phyloP scores from a whole-genome alignment of 805 yeast species.

The Suhomyces canberraensis region DNA sequence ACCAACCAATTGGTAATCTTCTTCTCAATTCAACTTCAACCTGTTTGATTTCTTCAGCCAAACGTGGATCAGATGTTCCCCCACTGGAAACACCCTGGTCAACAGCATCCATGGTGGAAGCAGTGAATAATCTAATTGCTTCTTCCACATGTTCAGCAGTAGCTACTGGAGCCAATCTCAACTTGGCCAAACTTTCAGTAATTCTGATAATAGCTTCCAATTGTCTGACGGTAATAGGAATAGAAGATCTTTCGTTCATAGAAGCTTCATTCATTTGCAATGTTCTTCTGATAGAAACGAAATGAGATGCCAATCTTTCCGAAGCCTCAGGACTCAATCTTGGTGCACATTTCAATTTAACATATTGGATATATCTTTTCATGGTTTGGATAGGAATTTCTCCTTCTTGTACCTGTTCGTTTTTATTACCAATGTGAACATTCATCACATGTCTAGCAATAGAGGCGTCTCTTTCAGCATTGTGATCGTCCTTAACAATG shows the following conservation, averaged over 20 bases:
- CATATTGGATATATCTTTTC: constrained; percentile 90
- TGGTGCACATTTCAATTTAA: constrained; percentile 90
- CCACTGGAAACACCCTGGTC: constrained; percentile 54
- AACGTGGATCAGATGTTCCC: constrained; percentile 48
- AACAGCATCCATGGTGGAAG: constrained; percentile 97
- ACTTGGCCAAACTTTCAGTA: constrained; percentile 88
- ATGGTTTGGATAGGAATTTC: constrained; percentile 87
- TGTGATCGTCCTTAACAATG: constrained; percentile 93
- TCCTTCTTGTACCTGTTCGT: constrained; percentile 52
- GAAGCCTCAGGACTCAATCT: constrained; percentile 84
- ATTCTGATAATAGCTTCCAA: constrained; percentile 96
- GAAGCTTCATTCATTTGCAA: constrained; percentile 77
- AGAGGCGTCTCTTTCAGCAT: constrained; percentile 75
- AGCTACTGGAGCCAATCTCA: constrained; percentile 79
- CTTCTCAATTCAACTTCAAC: constrained; percentile 85
- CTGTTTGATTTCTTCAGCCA: constrained; percentile 66
- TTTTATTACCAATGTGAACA: constrained; percentile 77
- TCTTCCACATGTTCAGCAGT: constrained; percentile 89
- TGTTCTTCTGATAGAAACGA: constrained; percentile 82
- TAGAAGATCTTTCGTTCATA: constrained; percentile 85
- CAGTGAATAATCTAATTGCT: constrained; percentile 89
- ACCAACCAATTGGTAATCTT: constrained; percentile 95
- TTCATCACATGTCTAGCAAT: constrained; percentile 95
- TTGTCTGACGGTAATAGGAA: constrained; percentile 97
- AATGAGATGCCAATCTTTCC: constrained; percentile 85